These are phyloP conservation scores for Thuja plicata DNA, from an alignment of 83 land plant genomes.

Conservation along the genomic window DNA sequence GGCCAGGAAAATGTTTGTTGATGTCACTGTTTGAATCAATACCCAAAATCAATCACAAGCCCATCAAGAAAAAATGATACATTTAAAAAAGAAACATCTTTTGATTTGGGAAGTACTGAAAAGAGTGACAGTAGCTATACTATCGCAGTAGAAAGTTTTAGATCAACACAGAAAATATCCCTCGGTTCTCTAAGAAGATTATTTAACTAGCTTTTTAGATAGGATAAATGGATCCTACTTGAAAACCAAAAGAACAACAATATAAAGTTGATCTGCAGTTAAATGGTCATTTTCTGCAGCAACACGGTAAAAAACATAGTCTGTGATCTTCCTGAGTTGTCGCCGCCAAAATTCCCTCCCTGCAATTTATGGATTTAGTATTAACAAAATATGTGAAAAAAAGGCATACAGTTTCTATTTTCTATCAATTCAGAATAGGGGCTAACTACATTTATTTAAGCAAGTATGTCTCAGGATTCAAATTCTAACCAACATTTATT, in stretches of 20 bases:
- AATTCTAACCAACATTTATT: neutral
- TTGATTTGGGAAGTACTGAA: neutral
- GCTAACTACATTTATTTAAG: neutral
- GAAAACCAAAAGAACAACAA: conserved; percentile 63
- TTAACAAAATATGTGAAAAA: neutral
- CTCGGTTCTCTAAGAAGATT: neutral
- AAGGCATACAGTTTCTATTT: neutral
- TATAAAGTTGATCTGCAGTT: conserved; percentile 58
- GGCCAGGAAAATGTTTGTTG: conserved; percentile 70
- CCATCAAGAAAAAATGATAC: neutral
- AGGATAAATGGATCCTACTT: conserved; percentile 33
- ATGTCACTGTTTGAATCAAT: conserved; percentile 42
- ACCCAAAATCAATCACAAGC: neutral
- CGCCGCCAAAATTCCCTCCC: conserved; percentile 53
- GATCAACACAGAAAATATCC: neutral
- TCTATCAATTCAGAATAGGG: neutral
- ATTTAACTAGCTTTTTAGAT: neutral
- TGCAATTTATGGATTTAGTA: conserved; percentile 9
- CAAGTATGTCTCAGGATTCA: neutral
- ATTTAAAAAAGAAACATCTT: neutral
- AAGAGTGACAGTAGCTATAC: neutral
- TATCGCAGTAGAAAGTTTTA: neutral
- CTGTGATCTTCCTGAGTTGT: conserved; percentile 50
- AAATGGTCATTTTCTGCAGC: conserved; percentile 34
- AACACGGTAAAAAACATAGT: conserved; percentile 48